Evolutionary conservation across 176 grass and related monocot genomes (phyloP).

Genomic region (Metroxylon sagu): DNA sequence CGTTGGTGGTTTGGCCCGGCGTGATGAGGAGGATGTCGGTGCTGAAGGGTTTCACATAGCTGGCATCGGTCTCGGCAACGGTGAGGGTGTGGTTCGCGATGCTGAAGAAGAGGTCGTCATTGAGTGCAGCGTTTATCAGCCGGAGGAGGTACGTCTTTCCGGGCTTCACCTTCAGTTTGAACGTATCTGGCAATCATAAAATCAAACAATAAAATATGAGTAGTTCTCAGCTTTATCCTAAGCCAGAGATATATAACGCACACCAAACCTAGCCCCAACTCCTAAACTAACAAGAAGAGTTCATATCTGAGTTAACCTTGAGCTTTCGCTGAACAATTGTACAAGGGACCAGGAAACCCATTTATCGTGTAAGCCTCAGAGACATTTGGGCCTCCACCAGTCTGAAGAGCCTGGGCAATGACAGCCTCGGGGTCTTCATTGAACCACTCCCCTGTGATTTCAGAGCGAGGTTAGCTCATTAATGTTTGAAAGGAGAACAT

Average conservation of each 20-base stretch:
- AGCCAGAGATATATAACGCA: no score
- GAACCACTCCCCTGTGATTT: constrained; percentile 62
- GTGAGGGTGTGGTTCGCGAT: constrained; percentile 75
- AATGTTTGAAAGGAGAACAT: neutral
- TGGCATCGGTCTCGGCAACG: constrained; percentile 62
- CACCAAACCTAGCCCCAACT: no score
- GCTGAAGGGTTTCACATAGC: constrained; percentile 54
- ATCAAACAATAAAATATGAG: no score
- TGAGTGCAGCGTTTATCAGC: constrained; percentile 74
- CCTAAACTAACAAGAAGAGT: neutral
- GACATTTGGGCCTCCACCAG: constrained; percentile 49
- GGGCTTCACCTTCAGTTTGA: constrained; percentile 52
- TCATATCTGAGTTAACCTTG: no score
- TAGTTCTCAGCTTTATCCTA: no score
- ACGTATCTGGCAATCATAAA: constrained; percentile 36
- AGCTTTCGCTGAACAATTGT: constrained; percentile 43
- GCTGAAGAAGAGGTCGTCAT: constrained; percentile 76
- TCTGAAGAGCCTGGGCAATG: constrained; percentile 59
- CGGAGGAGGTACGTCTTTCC: constrained; percentile 64
- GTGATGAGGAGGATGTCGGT: constrained; percentile 45
- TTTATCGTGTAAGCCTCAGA: constrained; percentile 72
- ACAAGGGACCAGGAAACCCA: constrained; percentile 49
- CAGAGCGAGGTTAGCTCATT: neutral
- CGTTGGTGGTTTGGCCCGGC: constrained; percentile 66
- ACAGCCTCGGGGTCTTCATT: constrained; percentile 44